These are phyloP conservation scores for Pythium vanterpoolii DNA, from an alignment of 352 stramenopile genomes.

Conservation along the genomic window DNA sequence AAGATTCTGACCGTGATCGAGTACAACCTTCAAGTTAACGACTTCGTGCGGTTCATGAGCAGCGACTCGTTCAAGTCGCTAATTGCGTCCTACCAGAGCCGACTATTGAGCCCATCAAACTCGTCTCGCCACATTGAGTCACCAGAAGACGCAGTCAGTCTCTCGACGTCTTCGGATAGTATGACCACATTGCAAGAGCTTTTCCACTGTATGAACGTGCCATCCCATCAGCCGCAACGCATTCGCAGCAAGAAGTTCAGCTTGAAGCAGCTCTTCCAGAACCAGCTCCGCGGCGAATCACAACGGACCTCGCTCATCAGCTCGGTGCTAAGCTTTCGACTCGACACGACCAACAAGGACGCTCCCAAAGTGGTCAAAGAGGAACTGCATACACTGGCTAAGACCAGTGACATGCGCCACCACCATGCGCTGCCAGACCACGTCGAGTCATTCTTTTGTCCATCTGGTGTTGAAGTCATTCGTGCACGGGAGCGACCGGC, in stretches of 20 bases:
- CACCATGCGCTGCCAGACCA: constrained; percentile 82
- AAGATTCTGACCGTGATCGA: constrained; percentile 62
- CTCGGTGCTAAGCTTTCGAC: constrained; percentile 62
- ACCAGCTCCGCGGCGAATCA: constrained; percentile 51
- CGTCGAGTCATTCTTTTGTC: constrained; percentile 80
- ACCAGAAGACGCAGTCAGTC: constrained; percentile 23
- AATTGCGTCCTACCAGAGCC: constrained; percentile 71
- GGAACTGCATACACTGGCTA: constrained; percentile 68
- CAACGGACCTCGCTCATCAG: constrained; percentile 68
- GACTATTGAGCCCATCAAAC: constrained; percentile 61
- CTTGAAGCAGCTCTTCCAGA: constrained; percentile 61
- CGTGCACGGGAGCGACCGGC: constrained; percentile 51
- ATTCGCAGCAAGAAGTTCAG: constrained; percentile 71
- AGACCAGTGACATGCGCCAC: constrained; percentile 59
- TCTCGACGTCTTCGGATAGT: constrained; percentile 55
- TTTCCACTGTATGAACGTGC: constrained; percentile 88
- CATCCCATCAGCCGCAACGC: constrained; percentile 74
- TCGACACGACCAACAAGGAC: constrained; percentile 58
- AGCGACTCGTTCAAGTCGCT: constrained; percentile 79
- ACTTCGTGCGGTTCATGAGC: constrained; percentile 86
- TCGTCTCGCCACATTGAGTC: constrained; percentile 24
- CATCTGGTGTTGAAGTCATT: constrained; percentile 53
- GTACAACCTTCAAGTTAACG: constrained; percentile 78
- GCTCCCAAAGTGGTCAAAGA: constrained; percentile 61
- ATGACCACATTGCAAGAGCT: constrained; percentile 84